Base-by-base conservation (phyloP, 257 asterid species). In the Solanum virginianum region DNA sequence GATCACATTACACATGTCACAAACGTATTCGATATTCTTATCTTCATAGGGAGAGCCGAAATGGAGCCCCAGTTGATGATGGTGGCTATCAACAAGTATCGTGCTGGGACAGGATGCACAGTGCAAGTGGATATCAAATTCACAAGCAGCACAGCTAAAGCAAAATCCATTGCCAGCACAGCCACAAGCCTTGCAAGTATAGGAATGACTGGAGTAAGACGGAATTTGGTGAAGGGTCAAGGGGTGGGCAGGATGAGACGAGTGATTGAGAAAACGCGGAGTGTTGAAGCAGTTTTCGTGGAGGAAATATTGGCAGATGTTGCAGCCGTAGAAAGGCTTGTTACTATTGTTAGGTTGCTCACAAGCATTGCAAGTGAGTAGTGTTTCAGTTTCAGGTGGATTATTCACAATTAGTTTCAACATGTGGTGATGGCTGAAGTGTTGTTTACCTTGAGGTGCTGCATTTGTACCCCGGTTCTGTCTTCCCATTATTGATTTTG, bases 381-480 rank as follows among this genome's bases (percentile, higher is more conserved):
- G 39, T 36, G 39, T 36, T 36, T 36, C 39, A 6, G 56, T 32
- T 20, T 90, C 53, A 17, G 79, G 3, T 70, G 86, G 83, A 53
- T 17, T 85, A 53, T 17, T 85, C 6, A 51, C 55, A 66, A 10
- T 56, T 56, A 7, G 90, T 13, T 56, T 57, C 39, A 88, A 70
- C 13, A 70, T 20, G 62, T 88, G 92, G 80, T 82, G 74, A 86
- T 90, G 92, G 86, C 88, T 88, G 80, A 88, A 88, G 49, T 90
- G 92, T 32, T 85, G 71, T 36, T 36, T 36, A 36, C 39, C 80
- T 18, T 71, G 55, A 71, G 5, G 3, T 20, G 3, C 22, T 4
- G 17, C 16, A 41, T 20, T 20, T 68, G 13, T 15, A 68, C 24
- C 36, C 49, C 5, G 2, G 1, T 43, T 20, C 56, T 12, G 54